phyloP scores from a whole-genome alignment of 2,329 filamentous ascomycete species.

The Stagonosporopsis cucurbitacearum region DNA sequence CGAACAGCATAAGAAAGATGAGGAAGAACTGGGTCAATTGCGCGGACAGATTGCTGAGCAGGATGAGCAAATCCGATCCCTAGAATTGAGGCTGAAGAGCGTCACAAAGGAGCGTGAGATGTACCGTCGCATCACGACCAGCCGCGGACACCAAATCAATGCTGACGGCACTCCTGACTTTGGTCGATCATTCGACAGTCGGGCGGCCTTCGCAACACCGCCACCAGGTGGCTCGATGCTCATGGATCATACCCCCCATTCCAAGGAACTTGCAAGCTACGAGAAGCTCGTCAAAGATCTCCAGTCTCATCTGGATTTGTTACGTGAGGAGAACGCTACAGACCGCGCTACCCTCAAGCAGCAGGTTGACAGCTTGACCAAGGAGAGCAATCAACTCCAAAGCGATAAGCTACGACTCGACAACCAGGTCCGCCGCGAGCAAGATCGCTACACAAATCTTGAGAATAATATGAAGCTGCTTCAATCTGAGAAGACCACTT shows the following conservation, averaged over 20 bases:
- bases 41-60: slow-evolving; percentile 77
- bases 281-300: slow-evolving; percentile 83
- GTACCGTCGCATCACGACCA: slow-evolving; percentile 92
- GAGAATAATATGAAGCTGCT: slow-evolving; percentile 85
- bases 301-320: slow-evolving; percentile 87
- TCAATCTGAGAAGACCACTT: slow-evolving; percentile 81
- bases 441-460: slow-evolving; percentile 86
- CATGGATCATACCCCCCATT: slow-evolving; percentile 56
- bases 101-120: slow-evolving; percentile 97
- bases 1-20: slow-evolving; percentile 60
- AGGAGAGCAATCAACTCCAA: slow-evolving; percentile 82
- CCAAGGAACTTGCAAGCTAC: slow-evolving; percentile 70
- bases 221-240: slow-evolving; percentile 46
- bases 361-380: slow-evolving; percentile 80
- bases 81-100: slow-evolving; percentile 84
- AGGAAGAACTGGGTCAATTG: slow-evolving; percentile 75
- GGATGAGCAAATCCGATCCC: slow-evolving; percentile 82
- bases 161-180: slow-evolving; percentile 45
- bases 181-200: slow-evolving; percentile 29
- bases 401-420: slow-evolving; percentile 79
- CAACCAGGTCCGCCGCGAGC: slow-evolving; percentile 81
- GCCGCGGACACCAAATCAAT: slow-evolving; percentile 67
- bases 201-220: slow-evolving; percentile 49
- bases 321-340: slow-evolving; percentile 81
- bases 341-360: slow-evolving; percentile 83